These are phyloP conservation scores for Rhododendron ferrugineum DNA, from an alignment of 148 eudicot species.

Conservation along the genomic window DNA sequence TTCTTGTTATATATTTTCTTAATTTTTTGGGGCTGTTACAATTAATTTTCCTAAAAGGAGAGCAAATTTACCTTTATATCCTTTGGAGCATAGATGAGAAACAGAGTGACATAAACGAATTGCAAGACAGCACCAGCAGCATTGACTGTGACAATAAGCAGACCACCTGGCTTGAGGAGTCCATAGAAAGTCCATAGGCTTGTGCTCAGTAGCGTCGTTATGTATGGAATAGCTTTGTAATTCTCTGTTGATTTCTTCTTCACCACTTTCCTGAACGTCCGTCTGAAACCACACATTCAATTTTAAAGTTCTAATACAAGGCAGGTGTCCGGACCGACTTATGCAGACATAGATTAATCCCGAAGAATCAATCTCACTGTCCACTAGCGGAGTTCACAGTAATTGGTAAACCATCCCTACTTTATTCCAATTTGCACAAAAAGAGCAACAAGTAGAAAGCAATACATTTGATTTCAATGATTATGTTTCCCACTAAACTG, in stretches of 20 bases:
- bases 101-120: conserved; percentile 26
- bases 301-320: not conserved
- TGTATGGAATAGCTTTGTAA: conserved; percentile 31
- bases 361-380: not conserved
- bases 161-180: conserved; percentile 28
- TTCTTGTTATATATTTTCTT: not conserved
- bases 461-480: not conserved
- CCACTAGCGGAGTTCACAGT: not conserved
- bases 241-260: conserved; percentile 33
- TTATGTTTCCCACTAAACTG: not conserved
- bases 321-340: not conserved
- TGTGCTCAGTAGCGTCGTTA: conserved; percentile 29
- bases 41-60: not conserved
- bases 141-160: conserved; percentile 30
- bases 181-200: conserved; percentile 37
- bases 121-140: conserved; percentile 31
- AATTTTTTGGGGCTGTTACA: not conserved
- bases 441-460: not conserved
- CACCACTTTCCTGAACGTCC: conserved; percentile 26
- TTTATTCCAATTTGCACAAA: not conserved
- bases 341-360: not conserved
- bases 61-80: conserved; percentile 19
- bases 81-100: conserved; percentile 36
- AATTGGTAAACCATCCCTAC: not conserved
- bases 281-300: conserved; percentile 9